Base-by-base conservation (phyloP, 345 rosid species). In the Camelina sativa region DNA sequence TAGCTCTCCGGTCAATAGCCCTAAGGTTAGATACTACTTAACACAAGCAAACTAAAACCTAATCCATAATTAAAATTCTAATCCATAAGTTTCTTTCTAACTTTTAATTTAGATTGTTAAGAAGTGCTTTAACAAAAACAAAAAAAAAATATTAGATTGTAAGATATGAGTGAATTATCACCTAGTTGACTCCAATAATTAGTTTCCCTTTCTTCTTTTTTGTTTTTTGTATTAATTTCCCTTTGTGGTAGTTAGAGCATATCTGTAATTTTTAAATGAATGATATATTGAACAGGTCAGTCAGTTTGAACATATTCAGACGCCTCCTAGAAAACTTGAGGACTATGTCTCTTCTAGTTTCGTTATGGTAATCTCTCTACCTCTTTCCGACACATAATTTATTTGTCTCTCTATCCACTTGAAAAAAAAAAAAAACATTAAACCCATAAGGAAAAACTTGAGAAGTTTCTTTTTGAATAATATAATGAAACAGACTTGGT, bases 1-100 rank as follows among this genome's bases (percentile, higher is more conserved):
- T 57, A 93, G 88, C 69, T 93, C 98, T 74, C 96, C 97, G 73
- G 88, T 84, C 55, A 87, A 83, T 54, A 87, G 91, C 73, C 93
- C 96, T 62, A 90, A 89, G 91, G 97, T 89, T 67, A 35, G 68
- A 41, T 25, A 76, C 52, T 63, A 65, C 15, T 61, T 62, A n/a
- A 48, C 53, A 47, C 41, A 35, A 70, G 38, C 65, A 32, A 54
- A 46, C 1, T 30, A 60, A 15, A 67, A 69, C 38, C 35, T 67
- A 19, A 28, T 41, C 56, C 48, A 54, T 54, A 7, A 13, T 54
- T 62, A 13, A 40, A 35, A 7, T 0, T 41, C 43, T 20, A 58
- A 32, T 61, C 48, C 46, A 56, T 15, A 34, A 64, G 3, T 34
- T 32, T 43, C 2, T 43, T 54, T 35, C 4, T 37, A 38, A 22